Base-by-base conservation (phyloP, 2,329 filamentous ascomycete genomes). In the Trichothecium sympodiale region DNA sequence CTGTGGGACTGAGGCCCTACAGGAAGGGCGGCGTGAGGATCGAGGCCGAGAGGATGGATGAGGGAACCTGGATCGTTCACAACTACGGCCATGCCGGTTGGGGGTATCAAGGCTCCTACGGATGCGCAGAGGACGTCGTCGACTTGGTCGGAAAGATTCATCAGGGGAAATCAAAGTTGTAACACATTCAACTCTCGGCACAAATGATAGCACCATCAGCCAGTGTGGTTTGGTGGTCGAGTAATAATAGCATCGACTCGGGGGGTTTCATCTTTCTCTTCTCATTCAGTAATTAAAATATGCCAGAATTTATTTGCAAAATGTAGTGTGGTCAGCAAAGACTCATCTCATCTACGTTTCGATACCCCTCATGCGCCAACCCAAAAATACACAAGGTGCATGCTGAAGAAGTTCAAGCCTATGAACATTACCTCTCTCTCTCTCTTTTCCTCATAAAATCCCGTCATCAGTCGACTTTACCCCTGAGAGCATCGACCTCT, bases 51-150 rank as follows among this genome's bases (percentile, higher is more conserved):
- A 31, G 39, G 34, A 1, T 46, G 4, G 42, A 45, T 9, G 40
- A 46, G 5, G 38, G 15, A 25, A 29, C 34, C 15, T 28, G 29
- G 56, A 70, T 87, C n/a, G 78, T 91, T 35, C 84, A 89, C 54
- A 83, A 85, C 48, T 88, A 88, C 46, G 83, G 83, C 0, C 82
- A 87, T 53, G 78, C 74, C 2, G 82, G 83, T 2, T 86, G 81
- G 69, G 88, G 87, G 8, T 94, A 75, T 41, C 72, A 77, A 50
- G 71, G 67, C 2, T 74, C 66, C 17, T 89, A 81, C 56, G 84
- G 83, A 2, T 86, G 80, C 53, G 75, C 83, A 1, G 65, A 79
- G 49, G 64, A 68, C 25, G 79, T n/a, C n/a, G n/a, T n/a, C n/a
- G n/a, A n/a, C n/a, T n/a, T n/a, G n/a, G n/a, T n/a, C n/a, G n/a